Evolutionary conservation across 768 basidiomycete genomes (phyloP).

Genomic region (Russula sp.): DNA sequence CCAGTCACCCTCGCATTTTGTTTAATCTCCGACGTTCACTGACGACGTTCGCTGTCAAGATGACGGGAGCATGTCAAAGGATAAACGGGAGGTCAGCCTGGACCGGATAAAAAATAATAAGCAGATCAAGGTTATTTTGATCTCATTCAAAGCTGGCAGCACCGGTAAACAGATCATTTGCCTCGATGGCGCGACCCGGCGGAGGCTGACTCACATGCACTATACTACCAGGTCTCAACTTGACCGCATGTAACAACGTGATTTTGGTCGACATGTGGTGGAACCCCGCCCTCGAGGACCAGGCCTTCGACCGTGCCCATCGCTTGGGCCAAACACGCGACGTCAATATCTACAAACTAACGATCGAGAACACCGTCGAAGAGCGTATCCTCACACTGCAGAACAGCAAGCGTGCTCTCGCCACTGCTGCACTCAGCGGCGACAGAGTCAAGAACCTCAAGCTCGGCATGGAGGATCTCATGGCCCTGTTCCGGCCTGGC

Average conservation of each 20-base stretch:
- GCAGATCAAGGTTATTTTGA: conserved; percentile 69
- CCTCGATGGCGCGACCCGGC: not conserved
- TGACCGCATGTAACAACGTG: conserved; percentile 92
- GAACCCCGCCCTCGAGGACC: conserved; percentile 89
- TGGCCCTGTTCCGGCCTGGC: conserved; percentile 65
- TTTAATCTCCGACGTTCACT: conserved; percentile 6
- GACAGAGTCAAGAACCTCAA: conserved; percentile 81
- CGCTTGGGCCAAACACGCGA: conserved; percentile 81
- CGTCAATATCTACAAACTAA: conserved; percentile 86
- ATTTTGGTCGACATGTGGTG: conserved; percentile 94
- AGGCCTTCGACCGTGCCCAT: conserved; percentile 90
- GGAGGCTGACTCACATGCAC: not conserved
- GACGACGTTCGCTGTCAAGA: conserved; percentile 39
- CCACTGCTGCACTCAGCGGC: conserved; percentile 79
- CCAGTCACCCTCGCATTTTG: conserved; percentile 22
- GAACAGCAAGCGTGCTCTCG: conserved; percentile 80
- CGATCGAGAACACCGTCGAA: conserved; percentile 80
- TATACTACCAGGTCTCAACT: conserved; percentile 58
- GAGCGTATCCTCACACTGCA: conserved; percentile 88
- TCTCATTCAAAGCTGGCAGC: conserved; percentile 94
- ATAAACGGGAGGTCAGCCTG: conserved; percentile 68
- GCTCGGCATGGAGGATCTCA: conserved; percentile 78
- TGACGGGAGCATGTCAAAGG: conserved; percentile 79
- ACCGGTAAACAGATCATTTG: conserved; percentile 47
- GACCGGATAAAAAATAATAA: conserved; percentile 58